Evolutionary conservation across 140 eudicot genomes (phyloP).

Genomic region (Erigeron philadelphicus): DNA sequence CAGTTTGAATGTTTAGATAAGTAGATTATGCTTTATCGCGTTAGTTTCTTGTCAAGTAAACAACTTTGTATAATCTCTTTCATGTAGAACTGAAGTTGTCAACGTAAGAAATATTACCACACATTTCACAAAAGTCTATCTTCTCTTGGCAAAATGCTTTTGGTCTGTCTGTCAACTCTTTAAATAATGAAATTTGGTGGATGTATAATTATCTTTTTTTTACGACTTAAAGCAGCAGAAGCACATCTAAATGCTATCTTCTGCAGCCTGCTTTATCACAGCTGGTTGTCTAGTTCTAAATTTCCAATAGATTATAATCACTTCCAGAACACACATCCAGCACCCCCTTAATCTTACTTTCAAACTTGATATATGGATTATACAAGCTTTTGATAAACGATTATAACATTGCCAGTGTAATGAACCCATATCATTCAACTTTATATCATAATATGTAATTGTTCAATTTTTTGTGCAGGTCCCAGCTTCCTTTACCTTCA

Average conservation of each 20-base stretch:
- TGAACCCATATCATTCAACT: neutral
- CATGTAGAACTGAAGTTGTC: neutral
- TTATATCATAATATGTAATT: neutral
- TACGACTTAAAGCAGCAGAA: neutral
- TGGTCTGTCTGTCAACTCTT: neutral
- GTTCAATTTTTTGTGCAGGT: constrained; percentile 72
- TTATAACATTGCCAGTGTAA: neutral
- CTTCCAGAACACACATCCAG: no score
- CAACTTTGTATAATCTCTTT: no score
- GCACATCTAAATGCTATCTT: neutral
- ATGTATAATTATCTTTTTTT: neutral
- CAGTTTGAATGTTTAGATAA: neutral
- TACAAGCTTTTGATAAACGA: neutral
- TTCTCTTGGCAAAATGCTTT: neutral
- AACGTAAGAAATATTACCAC: neutral
- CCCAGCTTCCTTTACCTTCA: constrained; percentile 57
- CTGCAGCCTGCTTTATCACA: neutral
- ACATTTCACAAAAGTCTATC: neutral
- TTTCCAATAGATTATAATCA: no score
- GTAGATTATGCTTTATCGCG: no score
- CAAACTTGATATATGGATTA: no score
- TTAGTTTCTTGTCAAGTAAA: no score
- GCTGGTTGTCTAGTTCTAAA: neutral
- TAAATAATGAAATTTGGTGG: neutral
- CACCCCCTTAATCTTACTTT: no score